These are phyloP conservation scores for Fomitiporia mediterranea DNA, from an alignment of 1,284 basidiomycete genomes.

Conservation along the genomic window DNA sequence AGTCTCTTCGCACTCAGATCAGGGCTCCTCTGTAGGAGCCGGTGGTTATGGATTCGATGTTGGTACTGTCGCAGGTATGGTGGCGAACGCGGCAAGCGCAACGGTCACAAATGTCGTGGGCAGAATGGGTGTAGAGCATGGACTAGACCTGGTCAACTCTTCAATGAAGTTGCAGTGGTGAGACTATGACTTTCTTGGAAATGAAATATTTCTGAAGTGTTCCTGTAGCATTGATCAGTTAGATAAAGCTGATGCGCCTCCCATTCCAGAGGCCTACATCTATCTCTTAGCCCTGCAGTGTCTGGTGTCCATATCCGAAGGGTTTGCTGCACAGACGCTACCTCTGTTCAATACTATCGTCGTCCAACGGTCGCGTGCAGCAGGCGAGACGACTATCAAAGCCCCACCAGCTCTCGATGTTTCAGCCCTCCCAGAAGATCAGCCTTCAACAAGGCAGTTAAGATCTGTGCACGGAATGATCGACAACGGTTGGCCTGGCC, in stretches of 20 bases:
- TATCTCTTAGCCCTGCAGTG: constrained; percentile 91
- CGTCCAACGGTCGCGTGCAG: constrained; percentile 58
- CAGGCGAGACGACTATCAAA: constrained; percentile 60
- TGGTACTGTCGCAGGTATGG: constrained; percentile 76
- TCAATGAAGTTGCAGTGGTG: constrained; percentile 85
- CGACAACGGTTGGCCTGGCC: constrained; percentile 82
- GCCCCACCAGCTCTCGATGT: constrained; percentile 75
- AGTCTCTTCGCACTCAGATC: constrained; percentile 39
- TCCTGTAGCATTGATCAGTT: constrained; percentile 83
- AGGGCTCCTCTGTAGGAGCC: constrained; percentile 24
- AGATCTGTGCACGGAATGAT: constrained; percentile 71
- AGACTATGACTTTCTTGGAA: constrained; percentile 25
- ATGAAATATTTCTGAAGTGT: constrained; percentile 5
- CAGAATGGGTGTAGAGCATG: constrained; percentile 60
- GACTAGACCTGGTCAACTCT: constrained; percentile 66
- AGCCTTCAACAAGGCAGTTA: constrained; percentile 52
- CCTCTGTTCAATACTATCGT: constrained; percentile 66
- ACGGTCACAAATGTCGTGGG: constrained; percentile 73
- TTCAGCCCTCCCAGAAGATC: constrained; percentile 51
- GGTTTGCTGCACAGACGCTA: constrained; percentile 71
- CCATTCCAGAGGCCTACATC: constrained; percentile 88
- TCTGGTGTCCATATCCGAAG: constrained; percentile 83
- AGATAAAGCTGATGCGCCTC: constrained; percentile 92
- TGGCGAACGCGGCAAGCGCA: constrained; percentile 76
- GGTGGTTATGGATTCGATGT: constrained; percentile 50